These are phyloP conservation scores for Wickerhamomyces strasburgensis DNA, from an alignment of 805 yeast genomes.

Conservation along the genomic window DNA sequence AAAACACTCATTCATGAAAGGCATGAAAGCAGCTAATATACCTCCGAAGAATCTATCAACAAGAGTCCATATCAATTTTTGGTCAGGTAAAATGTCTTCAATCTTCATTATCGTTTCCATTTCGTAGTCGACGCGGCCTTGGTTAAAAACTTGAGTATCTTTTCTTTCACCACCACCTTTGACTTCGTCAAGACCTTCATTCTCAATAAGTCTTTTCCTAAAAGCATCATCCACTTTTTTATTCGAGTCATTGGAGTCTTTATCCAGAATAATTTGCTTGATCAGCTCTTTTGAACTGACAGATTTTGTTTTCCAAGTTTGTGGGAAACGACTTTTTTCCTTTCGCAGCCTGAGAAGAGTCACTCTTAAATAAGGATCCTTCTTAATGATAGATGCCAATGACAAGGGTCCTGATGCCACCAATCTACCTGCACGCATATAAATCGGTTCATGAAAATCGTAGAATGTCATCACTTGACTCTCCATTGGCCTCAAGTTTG, in stretches of 20 bases:
- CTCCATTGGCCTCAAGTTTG: neutral
- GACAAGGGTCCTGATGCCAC: constrained; percentile 30
- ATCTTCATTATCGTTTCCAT: constrained; percentile 18
- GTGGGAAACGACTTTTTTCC: constrained; percentile 19
- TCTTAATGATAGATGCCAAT: constrained; percentile 23
- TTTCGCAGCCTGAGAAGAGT: constrained; percentile 23
- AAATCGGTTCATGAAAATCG: constrained; percentile 26
- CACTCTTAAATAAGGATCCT: constrained; percentile 28
- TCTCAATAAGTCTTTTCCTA: constrained; percentile 29
- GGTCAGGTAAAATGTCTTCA: constrained; percentile 20
- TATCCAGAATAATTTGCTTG: constrained; percentile 19
- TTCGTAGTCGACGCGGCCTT: constrained; percentile 14
- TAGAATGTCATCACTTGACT: constrained; percentile 25
- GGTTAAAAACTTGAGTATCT: constrained; percentile 13
- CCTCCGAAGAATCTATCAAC: constrained; percentile 19
- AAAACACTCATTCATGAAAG: constrained; percentile 23
- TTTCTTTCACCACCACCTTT: constrained; percentile 7
- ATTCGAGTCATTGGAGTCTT: constrained; percentile 7
- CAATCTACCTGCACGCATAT: constrained; percentile 29
- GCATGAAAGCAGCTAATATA: constrained; percentile 18
- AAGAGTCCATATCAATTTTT: constrained; percentile 20
- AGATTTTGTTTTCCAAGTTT: constrained; percentile 2
- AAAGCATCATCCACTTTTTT: constrained; percentile 26
- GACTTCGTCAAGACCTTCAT: constrained; percentile 36
- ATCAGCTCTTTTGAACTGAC: constrained; percentile 14